These are phyloP conservation scores for Nakaseomyces uthaithaninus DNA, from an alignment of 1,139 yeast genomes.

Conservation along the genomic window DNA sequence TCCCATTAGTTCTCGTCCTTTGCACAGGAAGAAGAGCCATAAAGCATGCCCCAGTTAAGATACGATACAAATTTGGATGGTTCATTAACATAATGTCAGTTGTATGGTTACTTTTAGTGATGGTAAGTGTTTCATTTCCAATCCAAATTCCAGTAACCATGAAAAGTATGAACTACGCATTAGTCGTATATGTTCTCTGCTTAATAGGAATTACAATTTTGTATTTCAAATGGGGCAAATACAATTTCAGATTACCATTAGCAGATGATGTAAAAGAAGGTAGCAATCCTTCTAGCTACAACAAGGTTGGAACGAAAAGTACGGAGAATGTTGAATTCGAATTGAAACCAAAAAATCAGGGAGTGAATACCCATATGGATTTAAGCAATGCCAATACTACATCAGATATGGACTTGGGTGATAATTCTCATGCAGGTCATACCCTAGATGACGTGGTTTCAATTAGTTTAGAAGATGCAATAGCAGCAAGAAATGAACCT, in stretches of 20 bases:
- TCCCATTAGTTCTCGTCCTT: constrained; percentile 60
- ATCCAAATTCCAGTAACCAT: constrained; percentile 60
- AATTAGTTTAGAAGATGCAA: constrained; percentile 1
- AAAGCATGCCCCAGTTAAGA: constrained; percentile 62
- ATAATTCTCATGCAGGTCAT: not conserved
- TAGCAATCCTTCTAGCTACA: not conserved
- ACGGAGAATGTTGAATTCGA: not conserved
- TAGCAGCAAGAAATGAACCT: constrained; percentile 2
- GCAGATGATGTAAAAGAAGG: constrained; percentile 34
- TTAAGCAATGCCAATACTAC: not conserved
- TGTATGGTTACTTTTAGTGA: constrained; percentile 52
- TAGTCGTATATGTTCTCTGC: constrained; percentile 49
- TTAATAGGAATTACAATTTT: constrained; percentile 42
- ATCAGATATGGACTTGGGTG: no score
- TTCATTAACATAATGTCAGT: constrained; percentile 52
- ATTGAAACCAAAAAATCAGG: not conserved
- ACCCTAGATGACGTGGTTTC: not conserved
- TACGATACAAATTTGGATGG: constrained; percentile 56
- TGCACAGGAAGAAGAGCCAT: constrained; percentile 55
- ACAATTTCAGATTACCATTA: constrained; percentile 56
- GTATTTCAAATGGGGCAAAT: constrained; percentile 52
- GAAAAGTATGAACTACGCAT: constrained; percentile 65
- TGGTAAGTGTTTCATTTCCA: constrained; percentile 63
- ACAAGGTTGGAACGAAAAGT: not conserved
- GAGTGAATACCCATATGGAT: not conserved